Conservation (phyloP, 192 early-diverging fungal genomes). For the Anaeromyces robustus region DNA sequence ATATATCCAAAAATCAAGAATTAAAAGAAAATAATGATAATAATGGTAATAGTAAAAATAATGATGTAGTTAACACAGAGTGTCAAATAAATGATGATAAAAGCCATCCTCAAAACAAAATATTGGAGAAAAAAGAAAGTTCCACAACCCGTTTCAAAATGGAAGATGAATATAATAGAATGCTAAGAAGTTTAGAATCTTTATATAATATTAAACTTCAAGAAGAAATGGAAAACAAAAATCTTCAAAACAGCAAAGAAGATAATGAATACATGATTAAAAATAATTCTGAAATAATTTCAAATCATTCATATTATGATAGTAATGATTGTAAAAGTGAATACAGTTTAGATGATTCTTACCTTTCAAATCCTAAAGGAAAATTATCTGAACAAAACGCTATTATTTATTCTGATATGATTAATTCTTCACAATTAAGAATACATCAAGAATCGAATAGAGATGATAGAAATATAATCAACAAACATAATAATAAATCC, state of each 20-base stretch:
- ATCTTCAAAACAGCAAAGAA: not conserved
- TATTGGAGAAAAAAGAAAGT: not conserved
- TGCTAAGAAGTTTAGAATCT: not conserved
- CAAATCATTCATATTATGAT: too few species aligned
- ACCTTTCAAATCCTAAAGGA: not conserved
- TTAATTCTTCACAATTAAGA: not conserved
- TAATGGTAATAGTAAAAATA: too few species aligned
- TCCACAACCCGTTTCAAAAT: not conserved
- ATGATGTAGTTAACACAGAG: too few species aligned
- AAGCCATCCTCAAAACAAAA: too few species aligned
- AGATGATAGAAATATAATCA: not conserved
- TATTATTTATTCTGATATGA: not conserved
- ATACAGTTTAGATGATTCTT: not conserved
- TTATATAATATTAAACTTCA: not conserved
- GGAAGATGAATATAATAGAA: not conserved
- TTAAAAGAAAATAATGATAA: not conserved
- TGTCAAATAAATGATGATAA: too few species aligned
- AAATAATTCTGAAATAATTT: too few species aligned
- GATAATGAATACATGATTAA: too few species aligned
- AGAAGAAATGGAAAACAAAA: not conserved
- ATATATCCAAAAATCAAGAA: not conserved
- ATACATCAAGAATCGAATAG: not conserved
- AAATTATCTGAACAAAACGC: not conserved
- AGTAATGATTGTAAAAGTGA: not conserved
- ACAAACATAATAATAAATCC: not conserved